Evolutionary conservation across 768 basidiomycete species (phyloP), one percentile per base, ranked within the genome.

Genomic region (Serendipita sp.): DNA sequence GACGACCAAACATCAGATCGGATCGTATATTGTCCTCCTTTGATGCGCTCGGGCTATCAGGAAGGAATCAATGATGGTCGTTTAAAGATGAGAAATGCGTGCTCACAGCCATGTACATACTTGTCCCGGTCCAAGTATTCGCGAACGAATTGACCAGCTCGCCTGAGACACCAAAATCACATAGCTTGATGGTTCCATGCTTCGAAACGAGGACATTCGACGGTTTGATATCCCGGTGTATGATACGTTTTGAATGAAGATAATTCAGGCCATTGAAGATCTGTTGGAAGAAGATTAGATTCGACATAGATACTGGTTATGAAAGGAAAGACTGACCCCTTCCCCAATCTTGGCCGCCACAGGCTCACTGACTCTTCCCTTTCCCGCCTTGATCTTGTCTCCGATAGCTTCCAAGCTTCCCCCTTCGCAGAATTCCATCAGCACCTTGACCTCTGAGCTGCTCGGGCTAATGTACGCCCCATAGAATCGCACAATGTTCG

Each of bases 1-100:
- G 92, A 87, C 0, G 94, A 97, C 96, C 96, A 99, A 24, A 99
- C 94, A 71, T 99, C 94, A 41, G 94, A 90, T 63, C 90, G 84
- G 69, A 96, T 95, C 33, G 90, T 90, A 72, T 96, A 99, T 66
- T 87, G 83, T 62, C 86, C 81, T 3, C 95, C 95, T 68, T 84
- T 85, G 65, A 98, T 94, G 65, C 95, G 86, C 74, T 97, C 95
- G 56, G 95, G 95, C 89, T 92, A 66, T n/a, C 61, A 66, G 41
- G 64, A 64, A 64, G 44, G 53, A 61, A 62, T 33, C 24, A 38
- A 51, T 30, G 42, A 62, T n/a, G 61, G 28, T 34, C 43, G 22
- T 65, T 11, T 16, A 41, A 43, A 58, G 24, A 42, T 7, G 62
- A 42, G 38, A 43, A 41, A 13, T 3, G 13, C 22, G n/a, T 30